A percentile compares a stretch with the other conserved stretches of the same genome.
phyloP scores from a whole-genome alignment of 345 rosid species.

The Rhizophora apiculata region DNA sequence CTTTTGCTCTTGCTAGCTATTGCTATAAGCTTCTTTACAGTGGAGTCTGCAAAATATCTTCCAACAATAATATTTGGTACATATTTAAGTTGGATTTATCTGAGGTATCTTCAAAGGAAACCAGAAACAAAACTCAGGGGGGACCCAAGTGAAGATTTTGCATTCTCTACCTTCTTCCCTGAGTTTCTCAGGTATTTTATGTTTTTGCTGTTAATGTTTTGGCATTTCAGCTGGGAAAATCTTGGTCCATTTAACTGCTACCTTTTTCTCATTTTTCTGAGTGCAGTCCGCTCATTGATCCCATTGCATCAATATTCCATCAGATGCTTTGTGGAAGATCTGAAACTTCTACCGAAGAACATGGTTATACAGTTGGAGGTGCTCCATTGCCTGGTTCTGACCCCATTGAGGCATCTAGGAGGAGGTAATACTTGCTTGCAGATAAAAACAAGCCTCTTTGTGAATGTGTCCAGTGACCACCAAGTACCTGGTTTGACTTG shows the following conservation, averaged over 20 bases:
- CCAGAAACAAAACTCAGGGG: conserved; percentile 88
- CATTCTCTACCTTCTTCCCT: conserved; percentile 91
- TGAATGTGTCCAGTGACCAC: too few relatives aligned
- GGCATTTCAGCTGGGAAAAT: conserved; percentile 1
- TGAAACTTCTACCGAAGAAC: conserved; percentile 41
- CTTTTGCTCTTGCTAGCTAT: conserved; percentile 59
- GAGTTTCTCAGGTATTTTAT: conserved; percentile 66
- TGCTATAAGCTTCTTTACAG: conserved; percentile 69
- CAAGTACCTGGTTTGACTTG: too few relatives aligned
- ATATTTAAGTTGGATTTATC: conserved; percentile 88
- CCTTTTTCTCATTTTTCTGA: conserved; percentile 10
- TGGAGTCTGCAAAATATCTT: conserved; percentile 70
- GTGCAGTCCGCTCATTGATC: conserved; percentile 80
- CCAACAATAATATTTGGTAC: conserved; percentile 91
- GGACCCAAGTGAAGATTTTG: conserved; percentile 91
- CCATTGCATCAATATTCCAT: conserved; percentile 72
- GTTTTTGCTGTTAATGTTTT: neutral
- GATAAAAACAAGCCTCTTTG: too few relatives aligned
- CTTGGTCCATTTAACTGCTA: conserved; percentile 3
- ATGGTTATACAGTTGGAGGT: conserved; percentile 54
- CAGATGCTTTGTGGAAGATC: conserved; percentile 82
- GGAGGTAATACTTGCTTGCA: conserved; percentile 51
- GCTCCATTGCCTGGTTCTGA: conserved; percentile 91
- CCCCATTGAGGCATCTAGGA: conserved; percentile 90
- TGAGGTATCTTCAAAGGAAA: conserved; percentile 80